phyloP scores from a whole-genome alignment of 306 rosid genomes.

The Oemleria cerasiformis region DNA sequence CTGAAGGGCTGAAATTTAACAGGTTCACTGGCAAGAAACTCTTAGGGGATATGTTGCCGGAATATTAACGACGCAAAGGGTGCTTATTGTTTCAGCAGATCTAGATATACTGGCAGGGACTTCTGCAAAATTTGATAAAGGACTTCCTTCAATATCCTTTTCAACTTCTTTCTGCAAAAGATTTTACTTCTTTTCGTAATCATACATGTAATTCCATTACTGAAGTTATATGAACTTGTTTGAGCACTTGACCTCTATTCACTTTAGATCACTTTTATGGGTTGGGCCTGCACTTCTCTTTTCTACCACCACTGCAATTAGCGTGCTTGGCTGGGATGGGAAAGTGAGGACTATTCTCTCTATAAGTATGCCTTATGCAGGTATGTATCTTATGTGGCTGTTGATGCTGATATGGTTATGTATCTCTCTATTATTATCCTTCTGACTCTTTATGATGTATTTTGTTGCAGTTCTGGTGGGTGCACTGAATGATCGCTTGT shows the following conservation, averaged over 20 bases:
- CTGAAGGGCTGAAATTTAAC: constrained; percentile 28
- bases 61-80: constrained; percentile 78
- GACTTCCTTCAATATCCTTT: constrained; percentile 97
- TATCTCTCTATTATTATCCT: not conserved
- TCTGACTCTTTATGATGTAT: constrained; percentile 31
- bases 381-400: constrained; percentile 40
- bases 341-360: constrained; percentile 91
- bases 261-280: constrained; percentile 97
- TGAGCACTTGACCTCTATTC: constrained; percentile 57
- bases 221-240: constrained; percentile 23
- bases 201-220: constrained; percentile 8
- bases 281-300: constrained; percentile 96
- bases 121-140: constrained; percentile 76
- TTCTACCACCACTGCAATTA: constrained; percentile 85
- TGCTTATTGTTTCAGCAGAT: constrained; percentile 83
- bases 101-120: constrained; percentile 83
- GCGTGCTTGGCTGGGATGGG: constrained; percentile 98
- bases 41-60: constrained; percentile 94
- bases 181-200: not conserved
- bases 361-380: constrained; percentile 73
- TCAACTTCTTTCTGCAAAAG: constrained; percentile 12
- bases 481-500: constrained; percentile 84
- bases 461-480: constrained; percentile 74
- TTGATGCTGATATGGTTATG: constrained; percentile 20
- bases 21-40: constrained; percentile 99